A percentile compares a stretch with the other conserved stretches of the same genome.
These are phyloP conservation scores for Phaeosphaeriaceae sp. DNA, from an alignment of 2,329 filamentous ascomycete species.

Conservation along the genomic window DNA sequence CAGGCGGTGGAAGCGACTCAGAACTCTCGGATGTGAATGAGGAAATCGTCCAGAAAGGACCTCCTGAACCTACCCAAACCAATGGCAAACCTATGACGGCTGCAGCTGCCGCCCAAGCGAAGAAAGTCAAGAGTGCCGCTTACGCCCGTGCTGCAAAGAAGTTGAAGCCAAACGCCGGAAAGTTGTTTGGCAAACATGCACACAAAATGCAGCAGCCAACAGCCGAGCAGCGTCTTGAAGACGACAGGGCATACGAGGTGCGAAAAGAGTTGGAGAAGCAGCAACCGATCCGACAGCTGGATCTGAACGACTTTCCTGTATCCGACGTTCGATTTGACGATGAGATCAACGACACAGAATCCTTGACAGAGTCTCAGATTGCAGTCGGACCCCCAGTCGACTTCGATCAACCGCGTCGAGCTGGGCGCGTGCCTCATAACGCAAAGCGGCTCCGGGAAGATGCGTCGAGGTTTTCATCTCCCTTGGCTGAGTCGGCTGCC, in stretches of 20 bases:
- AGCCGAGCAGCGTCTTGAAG: slow-evolving; percentile 35
- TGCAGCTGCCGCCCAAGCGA: slow-evolving; percentile 22
- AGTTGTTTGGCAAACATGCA: slow-evolving; percentile 38
- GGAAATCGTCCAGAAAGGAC: slow-evolving; percentile 46
- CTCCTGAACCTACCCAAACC: slow-evolving; percentile 35
- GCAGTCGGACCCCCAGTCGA: slow-evolving; percentile 46
- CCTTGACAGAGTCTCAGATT: slow-evolving; percentile 45
- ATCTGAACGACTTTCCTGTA: slow-evolving; percentile 26
- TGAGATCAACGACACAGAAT: slow-evolving; percentile 46
- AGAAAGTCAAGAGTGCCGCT: slow-evolving; percentile 37
- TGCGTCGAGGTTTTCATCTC: slow-evolving; percentile 38
- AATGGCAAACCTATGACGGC: slow-evolving; percentile 33
- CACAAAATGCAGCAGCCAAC: slow-evolving; percentile 40
- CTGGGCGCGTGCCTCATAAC: slow-evolving; percentile 36
- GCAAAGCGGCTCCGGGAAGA: slow-evolving; percentile 45
- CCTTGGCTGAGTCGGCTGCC: slow-evolving; percentile 38
- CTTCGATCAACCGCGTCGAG: slow-evolving; percentile 37
- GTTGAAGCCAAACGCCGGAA: slow-evolving; percentile 36
- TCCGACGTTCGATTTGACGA: slow-evolving; percentile 48
- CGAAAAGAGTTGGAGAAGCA: slow-evolving; percentile 37
- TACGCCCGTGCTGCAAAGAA: slow-evolving; percentile 42
- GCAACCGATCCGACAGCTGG: slow-evolving; percentile 31
- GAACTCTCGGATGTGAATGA: slow-evolving; percentile 49
- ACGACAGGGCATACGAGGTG: slow-evolving; percentile 31
- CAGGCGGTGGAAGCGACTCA: slow-evolving; percentile 40